Percentiles rank a stretch among this genome's conserved stretches.
Evolutionary conservation across 441 rosid species (phyloP).

Genomic region (Erodium chrysanthum): DNA sequence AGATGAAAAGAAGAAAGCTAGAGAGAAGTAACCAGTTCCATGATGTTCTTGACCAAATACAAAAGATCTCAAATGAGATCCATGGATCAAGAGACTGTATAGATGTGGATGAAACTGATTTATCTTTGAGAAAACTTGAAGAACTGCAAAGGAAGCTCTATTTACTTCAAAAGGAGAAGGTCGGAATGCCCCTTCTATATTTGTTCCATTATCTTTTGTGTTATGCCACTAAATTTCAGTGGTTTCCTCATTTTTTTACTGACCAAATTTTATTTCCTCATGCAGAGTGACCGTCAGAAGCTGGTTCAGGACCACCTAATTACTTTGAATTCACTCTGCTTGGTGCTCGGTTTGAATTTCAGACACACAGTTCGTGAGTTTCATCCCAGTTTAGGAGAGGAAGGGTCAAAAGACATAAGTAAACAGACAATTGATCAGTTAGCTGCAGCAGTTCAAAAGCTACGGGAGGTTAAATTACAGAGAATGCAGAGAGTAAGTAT

Average conservation of each 20-base stretch:
- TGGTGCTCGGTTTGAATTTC: slow-evolving; percentile 75
- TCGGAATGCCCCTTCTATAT: slow-evolving; percentile 12
- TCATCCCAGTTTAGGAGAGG: slow-evolving; percentile 47
- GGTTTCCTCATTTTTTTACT: slow-evolving; percentile 8
- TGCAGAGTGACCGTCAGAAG: slow-evolving; percentile 64
- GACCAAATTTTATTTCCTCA: slow-evolving; percentile 18
- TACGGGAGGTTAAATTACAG: slow-evolving; percentile 69
- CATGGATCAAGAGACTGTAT: slow-evolving; percentile 30
- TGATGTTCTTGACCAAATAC: slow-evolving; percentile 50
- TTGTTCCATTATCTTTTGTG: slow-evolving; percentile 12
- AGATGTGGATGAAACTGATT: slow-evolving; percentile 56
- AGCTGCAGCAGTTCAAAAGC: slow-evolving; percentile 42
- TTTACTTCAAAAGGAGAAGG: slow-evolving; percentile 79
- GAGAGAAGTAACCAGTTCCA: slow-evolving; percentile 74
- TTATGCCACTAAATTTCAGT: neutral
- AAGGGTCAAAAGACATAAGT: slow-evolving; percentile 53
- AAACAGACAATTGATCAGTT: slow-evolving; percentile 47
- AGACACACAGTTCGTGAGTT: slow-evolving; percentile 43
- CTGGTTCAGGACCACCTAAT: slow-evolving; percentile 54
- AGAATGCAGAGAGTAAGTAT: slow-evolving; percentile 76
- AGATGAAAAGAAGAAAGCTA: slow-evolving; percentile 58
- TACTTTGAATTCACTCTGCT: slow-evolving; percentile 48
- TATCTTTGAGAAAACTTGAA: slow-evolving; percentile 78
- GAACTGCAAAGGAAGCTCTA: slow-evolving; percentile 65
- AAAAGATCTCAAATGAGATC: slow-evolving; percentile 45